Conservation (phyloP, 2,329 filamentous ascomycete genomes). For the Microcyclospora pomicola region DNA sequence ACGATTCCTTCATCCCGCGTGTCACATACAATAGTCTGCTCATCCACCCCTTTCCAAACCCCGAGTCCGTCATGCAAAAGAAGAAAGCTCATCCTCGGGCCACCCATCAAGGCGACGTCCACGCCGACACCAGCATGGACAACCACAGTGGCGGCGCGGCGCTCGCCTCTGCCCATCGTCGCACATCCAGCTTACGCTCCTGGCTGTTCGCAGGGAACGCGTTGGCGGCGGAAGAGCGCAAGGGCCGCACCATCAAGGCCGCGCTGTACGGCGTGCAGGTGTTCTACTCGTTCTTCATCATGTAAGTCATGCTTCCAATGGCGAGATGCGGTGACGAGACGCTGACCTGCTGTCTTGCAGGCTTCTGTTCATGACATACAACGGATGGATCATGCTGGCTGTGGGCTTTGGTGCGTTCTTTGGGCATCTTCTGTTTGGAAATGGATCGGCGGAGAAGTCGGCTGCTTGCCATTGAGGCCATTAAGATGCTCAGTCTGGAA, state of each 20-base stretch:
- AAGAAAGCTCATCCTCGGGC: conserved; percentile 54
- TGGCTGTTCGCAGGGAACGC: conserved; percentile 50
- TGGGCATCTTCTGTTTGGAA: conserved; percentile 73
- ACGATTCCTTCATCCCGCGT: too few species aligned
- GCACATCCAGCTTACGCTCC: background rate
- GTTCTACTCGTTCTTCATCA: conserved; percentile 98
- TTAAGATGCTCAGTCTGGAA: background rate
- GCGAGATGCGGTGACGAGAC: background rate
- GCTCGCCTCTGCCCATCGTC: background rate
- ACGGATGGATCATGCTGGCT: conserved; percentile 91
- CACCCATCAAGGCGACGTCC: background rate
- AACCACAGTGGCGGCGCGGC: background rate
- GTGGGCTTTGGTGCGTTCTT: conserved; percentile 80
- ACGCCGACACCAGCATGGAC: background rate
- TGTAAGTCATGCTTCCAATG: conserved; percentile 50
- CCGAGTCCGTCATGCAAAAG: conserved; percentile 10
- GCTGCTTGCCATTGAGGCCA: conserved; percentile 69
- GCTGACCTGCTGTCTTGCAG: conserved; percentile 32
- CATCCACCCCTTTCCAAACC: too few species aligned
- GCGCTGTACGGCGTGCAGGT: conserved; percentile 81
- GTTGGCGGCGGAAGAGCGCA: conserved; percentile 43
- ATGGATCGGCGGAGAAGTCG: conserved; percentile 60
- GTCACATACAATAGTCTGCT: too few species aligned
- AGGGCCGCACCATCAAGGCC: conserved; percentile 66
- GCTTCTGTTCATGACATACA: conserved; percentile 99